phyloP scores from a whole-genome alignment of 2,329 filamentous ascomycete species.

The Zelopaecilomyces penicillatus region DNA sequence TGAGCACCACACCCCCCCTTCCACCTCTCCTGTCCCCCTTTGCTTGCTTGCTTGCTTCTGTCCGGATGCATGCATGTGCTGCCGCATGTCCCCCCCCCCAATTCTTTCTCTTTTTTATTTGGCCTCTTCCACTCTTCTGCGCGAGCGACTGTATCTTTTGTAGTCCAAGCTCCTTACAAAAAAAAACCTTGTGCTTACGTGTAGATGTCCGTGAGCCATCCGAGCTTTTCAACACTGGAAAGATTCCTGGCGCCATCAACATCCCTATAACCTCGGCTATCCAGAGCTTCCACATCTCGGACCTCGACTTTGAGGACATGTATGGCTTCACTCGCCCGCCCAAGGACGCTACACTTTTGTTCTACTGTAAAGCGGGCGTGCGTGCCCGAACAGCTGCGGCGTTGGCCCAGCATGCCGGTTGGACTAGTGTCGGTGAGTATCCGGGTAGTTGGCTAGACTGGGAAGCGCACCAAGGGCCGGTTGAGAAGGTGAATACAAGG shows the following conservation, averaged over 20 bases:
- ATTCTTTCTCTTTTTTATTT: not conserved
- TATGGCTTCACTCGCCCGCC: conserved; percentile 67
- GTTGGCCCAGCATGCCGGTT: conserved; percentile 70
- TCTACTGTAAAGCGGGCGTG: conserved; percentile 92
- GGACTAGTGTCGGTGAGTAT: conserved; percentile 62
- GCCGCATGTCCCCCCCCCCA: not conserved
- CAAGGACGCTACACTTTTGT: conserved; percentile 55
- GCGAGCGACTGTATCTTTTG: not conserved
- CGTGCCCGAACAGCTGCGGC: conserved; percentile 68
- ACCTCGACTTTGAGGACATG: conserved; percentile 72
- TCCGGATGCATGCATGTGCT: no score
- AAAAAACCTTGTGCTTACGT: not conserved
- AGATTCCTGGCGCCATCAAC: conserved; percentile 74
- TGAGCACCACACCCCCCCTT: not conserved
- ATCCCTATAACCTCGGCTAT: conserved; percentile 70
- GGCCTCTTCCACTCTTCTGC: not conserved
- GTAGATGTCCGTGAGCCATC: conserved; percentile 63
- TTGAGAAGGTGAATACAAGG: conserved; percentile 18
- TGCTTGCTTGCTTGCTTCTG: not conserved
- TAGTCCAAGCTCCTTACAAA: not conserved
- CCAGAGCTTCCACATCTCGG: conserved; percentile 68
- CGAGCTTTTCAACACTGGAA: conserved; percentile 56
- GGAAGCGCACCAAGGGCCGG: conserved; percentile 60
- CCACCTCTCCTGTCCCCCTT: not conserved
- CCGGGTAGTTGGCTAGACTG: conserved; percentile 76